Evolutionary conservation across 352 stramenopile species (phyloP).

Genomic region (Albugo laibachii): DNA sequence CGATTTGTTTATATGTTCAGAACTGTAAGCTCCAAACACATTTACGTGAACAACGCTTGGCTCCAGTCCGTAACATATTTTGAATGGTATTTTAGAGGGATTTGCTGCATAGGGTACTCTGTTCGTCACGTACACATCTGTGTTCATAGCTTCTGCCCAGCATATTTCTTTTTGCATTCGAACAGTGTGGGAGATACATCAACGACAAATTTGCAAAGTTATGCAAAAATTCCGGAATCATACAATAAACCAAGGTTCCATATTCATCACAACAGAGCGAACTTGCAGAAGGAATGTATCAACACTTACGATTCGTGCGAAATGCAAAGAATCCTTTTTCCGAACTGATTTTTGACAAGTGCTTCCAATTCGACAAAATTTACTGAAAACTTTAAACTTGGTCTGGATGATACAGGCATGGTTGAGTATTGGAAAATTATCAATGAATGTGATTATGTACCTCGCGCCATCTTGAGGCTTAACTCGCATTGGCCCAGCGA

Average conservation of each 20-base stretch:
- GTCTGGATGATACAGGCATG: conserved; percentile 8
- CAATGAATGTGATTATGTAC: conserved; percentile 7
- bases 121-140: too few species aligned
- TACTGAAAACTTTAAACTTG: conserved; percentile 7
- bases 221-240: too few species aligned
- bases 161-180: neutral
- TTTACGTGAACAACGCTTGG: too few species aligned
- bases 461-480: neutral
- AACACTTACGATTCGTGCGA: conserved; percentile 15
- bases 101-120: too few species aligned
- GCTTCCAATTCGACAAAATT: conserved; percentile 6
- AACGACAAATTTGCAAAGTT: too few species aligned
- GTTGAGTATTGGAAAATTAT: conserved; percentile 7
- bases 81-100: too few species aligned
- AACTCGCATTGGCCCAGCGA: neutral
- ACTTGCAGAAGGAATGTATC: too few species aligned
- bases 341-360: conserved; percentile 8
- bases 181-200: too few species aligned
- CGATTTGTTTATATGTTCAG: conserved; percentile 1
- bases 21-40: neutral
- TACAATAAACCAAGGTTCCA: conserved; percentile 1
- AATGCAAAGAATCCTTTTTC: conserved; percentile 9
- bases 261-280: conserved; percentile 13
- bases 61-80: too few species aligned
- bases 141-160: neutral